Percentiles rank a stretch among this genome's conserved stretches.
These are phyloP conservation scores for Nicotiana obtusifolia DNA, from an alignment of 257 asterid genomes.

Conservation along the genomic window DNA sequence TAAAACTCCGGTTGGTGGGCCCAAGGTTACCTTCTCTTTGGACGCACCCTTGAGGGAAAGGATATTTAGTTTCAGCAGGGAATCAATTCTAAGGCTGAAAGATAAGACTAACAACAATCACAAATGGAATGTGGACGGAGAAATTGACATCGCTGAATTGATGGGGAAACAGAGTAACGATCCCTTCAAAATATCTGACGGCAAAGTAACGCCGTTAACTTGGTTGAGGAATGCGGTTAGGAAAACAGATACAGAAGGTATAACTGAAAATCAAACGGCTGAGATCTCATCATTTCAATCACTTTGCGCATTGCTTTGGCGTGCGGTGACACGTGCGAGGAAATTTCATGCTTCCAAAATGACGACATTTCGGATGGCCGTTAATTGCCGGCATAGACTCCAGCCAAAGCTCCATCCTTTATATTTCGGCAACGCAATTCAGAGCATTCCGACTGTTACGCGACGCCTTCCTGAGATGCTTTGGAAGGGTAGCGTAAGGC, in stretches of 20 bases:
- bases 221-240: not conserved
- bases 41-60: slow-evolving; percentile 17
- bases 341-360: slow-evolving; percentile 17
- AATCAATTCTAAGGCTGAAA: slow-evolving; percentile 9
- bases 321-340: slow-evolving; percentile 40
- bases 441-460: slow-evolving; percentile 34
- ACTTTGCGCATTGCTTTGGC: slow-evolving; percentile 35
- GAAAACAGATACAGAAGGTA: not conserved
- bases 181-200: not conserved
- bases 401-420: slow-evolving; percentile 30
- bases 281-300: slow-evolving; percentile 36
- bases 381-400: slow-evolving; percentile 31
- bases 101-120: slow-evolving; percentile 1
- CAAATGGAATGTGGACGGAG: slow-evolving; percentile 1
- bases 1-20: slow-evolving; percentile 11
- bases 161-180: slow-evolving; percentile 18
- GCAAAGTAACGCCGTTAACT: not conserved
- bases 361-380: slow-evolving; percentile 35
- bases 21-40: slow-evolving; percentile 9
- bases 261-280: not conserved
- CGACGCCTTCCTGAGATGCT: too few relatives aligned
- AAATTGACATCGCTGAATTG: slow-evolving; percentile 5
- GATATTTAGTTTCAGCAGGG: not conserved
- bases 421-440: slow-evolving; percentile 38
- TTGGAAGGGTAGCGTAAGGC: too few relatives aligned